phyloP scores from a whole-genome alignment of 192 early-diverging fungal genomes.

The Entomortierella lignicola region DNA sequence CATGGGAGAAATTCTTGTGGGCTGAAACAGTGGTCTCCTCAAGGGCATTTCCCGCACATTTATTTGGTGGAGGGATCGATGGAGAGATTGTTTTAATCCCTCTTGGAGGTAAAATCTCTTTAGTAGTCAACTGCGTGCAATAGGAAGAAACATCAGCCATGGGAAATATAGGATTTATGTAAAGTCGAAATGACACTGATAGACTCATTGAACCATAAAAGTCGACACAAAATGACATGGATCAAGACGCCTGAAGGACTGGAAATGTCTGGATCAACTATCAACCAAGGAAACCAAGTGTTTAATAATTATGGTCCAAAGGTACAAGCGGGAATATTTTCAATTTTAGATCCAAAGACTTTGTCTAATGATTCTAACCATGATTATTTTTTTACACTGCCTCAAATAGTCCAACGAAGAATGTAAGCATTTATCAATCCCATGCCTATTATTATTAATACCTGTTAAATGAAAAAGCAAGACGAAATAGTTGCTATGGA shows the following conservation, averaged over 20 bases:
- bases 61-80: conserved; percentile 57
- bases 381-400: background rate
- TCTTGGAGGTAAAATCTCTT: conserved; percentile 45
- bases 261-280: conserved; percentile 28
- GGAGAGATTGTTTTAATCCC: conserved; percentile 65
- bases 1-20: conserved; percentile 69
- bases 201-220: conserved; percentile 75
- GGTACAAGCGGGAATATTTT: conserved; percentile 26
- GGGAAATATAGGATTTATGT: no score
- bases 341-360: no score
- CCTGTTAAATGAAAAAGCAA: background rate
- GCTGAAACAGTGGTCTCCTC: conserved; percentile 66
- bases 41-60: conserved; percentile 66
- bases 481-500: background rate
- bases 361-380: background rate
- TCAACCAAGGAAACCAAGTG: conserved; percentile 61
- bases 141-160: no score
- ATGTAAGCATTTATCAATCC: conserved; percentile 49
- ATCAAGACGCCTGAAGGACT: conserved; percentile 42
- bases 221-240: conserved; percentile 68
- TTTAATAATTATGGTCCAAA: conserved; percentile 80
- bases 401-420: conserved; percentile 71
- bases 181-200: no score
- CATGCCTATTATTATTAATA: background rate
- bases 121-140: no score